Evolutionary conservation across 495 filamentous ascomycete genomes (phyloP), one percentile per base, ranked within the genome.

Genomic region (Choiromyces venosus): DNA sequence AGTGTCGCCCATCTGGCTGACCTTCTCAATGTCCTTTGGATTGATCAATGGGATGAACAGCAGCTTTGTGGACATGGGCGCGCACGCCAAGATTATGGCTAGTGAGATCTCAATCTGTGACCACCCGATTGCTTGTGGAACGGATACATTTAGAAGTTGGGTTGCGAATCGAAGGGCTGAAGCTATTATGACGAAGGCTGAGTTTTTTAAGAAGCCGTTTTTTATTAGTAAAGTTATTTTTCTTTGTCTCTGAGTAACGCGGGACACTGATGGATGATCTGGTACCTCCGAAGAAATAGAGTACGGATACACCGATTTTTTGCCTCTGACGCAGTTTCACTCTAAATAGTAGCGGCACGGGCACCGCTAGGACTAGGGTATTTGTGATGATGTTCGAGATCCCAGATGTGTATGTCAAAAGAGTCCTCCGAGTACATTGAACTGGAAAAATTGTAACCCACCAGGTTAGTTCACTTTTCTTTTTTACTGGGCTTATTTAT

Each of bases 311-410:
- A 16, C 79, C 79, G 29, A 74, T 69, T 40, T 70, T 75, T 71
- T 81, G 79, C 18, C 71, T 70, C 6, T 46, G n/a, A 4, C 72
- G 70, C 56, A 81, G 79, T n/a, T 68, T 78, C 33, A 76, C 79
- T 65, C 79, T 79, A 44, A 81, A 70, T 9, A 81, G 73, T 9
- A 80, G 65, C 12, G 78, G 79, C 18, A 81, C 76, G 6, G 79
- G 79, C 35, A 81, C 73, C 16, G 70, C 71, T n/a, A 81, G 46
- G n/a, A 81, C 79, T 19, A 81, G 66, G 29, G 79, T 81, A 73
- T 81, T 81, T 61, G 79, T 81, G 25, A 81, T n/a, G 19, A 81
- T 81, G 25, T 81, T 81, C 14, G 74, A 78, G n/a, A 81, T 73
- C 25, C 79, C 79, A 21, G 79, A 80, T 42, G 79, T 64, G 65